phyloP scores from a whole-genome alignment of 139 green algal genomes.

The Bryopsis sp. region DNA sequence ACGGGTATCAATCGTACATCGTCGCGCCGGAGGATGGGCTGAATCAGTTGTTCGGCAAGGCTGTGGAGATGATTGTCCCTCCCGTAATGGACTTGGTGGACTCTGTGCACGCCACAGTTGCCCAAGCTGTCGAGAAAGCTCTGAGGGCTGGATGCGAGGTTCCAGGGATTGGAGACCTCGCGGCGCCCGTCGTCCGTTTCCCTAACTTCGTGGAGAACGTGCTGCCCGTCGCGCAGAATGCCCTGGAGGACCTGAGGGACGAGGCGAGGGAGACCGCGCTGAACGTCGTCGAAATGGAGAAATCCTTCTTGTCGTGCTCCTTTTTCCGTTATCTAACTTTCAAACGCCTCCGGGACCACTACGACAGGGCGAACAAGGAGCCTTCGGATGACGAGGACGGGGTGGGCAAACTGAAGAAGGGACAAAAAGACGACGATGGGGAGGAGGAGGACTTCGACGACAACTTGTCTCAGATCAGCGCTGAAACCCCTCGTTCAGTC shows the following conservation, averaged over 20 bases:
- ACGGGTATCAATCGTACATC: conserved; percentile 19
- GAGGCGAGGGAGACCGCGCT: conserved; percentile 11
- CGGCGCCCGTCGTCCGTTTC: neutral
- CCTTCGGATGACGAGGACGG: neutral
- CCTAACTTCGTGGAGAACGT: conserved; percentile 12
- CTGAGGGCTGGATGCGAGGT: conserved; percentile 7
- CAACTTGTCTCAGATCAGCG: neutral
- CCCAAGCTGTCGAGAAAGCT: conserved; percentile 4
- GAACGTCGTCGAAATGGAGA: conserved; percentile 15
- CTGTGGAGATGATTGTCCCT: neutral
- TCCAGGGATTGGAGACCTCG: neutral
- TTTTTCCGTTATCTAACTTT: conserved; percentile 19
- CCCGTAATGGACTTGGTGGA: conserved; percentile 16
- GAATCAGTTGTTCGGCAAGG: neutral
- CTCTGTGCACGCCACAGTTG: conserved; percentile 1
- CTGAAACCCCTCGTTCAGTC: neutral
- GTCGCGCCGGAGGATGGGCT: conserved; percentile 13
- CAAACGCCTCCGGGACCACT: conserved; percentile 6
- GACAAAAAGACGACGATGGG: neutral
- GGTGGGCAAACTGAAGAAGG: neutral
- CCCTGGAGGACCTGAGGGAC: neutral
- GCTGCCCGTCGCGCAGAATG: neutral
- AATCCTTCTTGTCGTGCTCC: conserved; percentile 9
- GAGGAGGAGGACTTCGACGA: conserved; percentile 18
- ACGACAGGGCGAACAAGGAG: neutral